These are phyloP conservation scores for Pythium volutum DNA, from an alignment of 352 stramenopile species.

Conservation along the genomic window DNA sequence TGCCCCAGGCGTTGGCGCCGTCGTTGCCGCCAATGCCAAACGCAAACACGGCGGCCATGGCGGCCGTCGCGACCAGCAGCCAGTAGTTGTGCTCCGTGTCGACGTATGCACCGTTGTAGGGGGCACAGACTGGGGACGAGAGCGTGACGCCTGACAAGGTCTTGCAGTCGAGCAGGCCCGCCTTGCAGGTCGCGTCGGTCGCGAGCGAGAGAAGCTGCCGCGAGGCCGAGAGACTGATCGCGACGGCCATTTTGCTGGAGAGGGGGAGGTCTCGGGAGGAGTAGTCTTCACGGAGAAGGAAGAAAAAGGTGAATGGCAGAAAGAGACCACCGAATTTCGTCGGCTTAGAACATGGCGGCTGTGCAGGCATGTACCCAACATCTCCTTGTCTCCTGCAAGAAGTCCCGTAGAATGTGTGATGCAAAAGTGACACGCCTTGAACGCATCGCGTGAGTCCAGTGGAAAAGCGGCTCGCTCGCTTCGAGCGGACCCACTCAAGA, in stretches of 20 bases:
- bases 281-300: neutral
- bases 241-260: constrained; percentile 6
- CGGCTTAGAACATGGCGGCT: too few species aligned
- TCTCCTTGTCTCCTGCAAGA: too few species aligned
- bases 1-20: constrained; percentile 86
- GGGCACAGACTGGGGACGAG: constrained; percentile 7
- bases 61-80: constrained; percentile 23
- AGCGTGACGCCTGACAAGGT: neutral
- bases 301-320: neutral
- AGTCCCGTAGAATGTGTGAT: neutral
- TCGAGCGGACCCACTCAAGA: constrained; percentile 1
- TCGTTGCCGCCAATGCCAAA: constrained; percentile 77
- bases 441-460: neutral
- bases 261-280: neutral
- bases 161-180: constrained; percentile 23
- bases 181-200: constrained; percentile 11
- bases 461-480: neutral
- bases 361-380: too few species aligned
- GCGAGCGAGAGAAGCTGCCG: constrained; percentile 13
- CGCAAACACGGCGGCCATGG: constrained; percentile 31
- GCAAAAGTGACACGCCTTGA: neutral
- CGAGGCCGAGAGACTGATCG: constrained; percentile 8
- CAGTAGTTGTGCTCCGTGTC: constrained; percentile 25
- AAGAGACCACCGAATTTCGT: neutral
- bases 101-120: constrained; percentile 28